Conservation (phyloP, 257 asterid species). For the Solanum lycopersicoides region DNA sequence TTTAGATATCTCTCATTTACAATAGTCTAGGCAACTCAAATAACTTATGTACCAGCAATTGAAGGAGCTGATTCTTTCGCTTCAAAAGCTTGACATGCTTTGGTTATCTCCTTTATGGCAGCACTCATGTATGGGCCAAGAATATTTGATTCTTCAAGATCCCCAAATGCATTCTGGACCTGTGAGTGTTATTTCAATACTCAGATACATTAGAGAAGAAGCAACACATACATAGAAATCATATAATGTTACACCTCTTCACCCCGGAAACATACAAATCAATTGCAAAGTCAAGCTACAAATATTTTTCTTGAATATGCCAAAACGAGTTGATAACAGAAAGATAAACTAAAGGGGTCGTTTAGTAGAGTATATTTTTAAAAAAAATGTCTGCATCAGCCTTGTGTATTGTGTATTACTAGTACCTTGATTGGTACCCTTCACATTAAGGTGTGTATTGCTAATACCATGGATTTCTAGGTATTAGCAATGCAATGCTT, state of each 20-base stretch:
- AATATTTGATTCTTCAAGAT: conserved; percentile 81
- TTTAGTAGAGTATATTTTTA: no score
- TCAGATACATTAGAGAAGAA: neutral
- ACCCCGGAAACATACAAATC: neutral
- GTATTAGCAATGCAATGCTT: no score
- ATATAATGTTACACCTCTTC: neutral
- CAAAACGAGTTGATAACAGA: neutral
- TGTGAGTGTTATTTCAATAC: conserved; percentile 12
- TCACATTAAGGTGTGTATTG: no score
- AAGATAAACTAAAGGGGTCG: neutral
- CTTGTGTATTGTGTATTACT: no score
- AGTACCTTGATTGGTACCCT: no score
- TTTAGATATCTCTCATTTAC: neutral
- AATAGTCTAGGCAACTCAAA: neutral
- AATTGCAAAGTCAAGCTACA: neutral
- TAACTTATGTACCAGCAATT: conserved; percentile 49
- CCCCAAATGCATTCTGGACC: conserved; percentile 76
- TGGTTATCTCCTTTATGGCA: conserved; percentile 74
- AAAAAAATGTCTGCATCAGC: no score
- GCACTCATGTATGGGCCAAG: conserved; percentile 71
- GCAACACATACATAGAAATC: neutral
- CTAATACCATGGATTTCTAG: no score
- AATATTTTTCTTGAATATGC: neutral
- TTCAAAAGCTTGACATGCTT: conserved; percentile 82
- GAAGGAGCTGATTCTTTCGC: conserved; percentile 89